A percentile compares a stretch with the other conserved stretches of the same genome.
phyloP scores from a whole-genome alignment of 2,329 filamentous ascomycete species.

The Fusarium tjaetaba region DNA sequence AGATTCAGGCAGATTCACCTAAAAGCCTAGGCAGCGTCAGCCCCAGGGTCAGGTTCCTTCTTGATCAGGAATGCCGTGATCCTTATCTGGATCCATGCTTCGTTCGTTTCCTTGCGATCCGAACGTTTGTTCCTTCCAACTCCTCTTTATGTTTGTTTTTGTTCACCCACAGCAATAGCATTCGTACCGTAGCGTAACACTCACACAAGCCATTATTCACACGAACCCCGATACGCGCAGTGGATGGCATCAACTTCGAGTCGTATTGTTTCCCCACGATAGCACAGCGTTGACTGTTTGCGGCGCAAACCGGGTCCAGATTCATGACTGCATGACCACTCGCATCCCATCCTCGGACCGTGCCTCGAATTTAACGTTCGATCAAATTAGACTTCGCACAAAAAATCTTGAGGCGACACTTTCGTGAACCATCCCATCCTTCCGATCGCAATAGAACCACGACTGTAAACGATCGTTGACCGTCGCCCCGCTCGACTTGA shows the following conservation, averaged over 20 bases:
- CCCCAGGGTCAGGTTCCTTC: constrained; percentile 33
- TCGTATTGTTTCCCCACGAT: constrained; percentile 23
- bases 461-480: not conserved
- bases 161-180: not conserved
- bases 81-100: constrained; percentile 30
- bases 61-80: constrained; percentile 35
- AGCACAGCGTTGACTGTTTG: constrained; percentile 21
- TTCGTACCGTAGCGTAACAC: not conserved
- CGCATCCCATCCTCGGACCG: constrained; percentile 1
- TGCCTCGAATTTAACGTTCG: not conserved
- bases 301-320: constrained; percentile 36
- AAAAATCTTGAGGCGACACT: not conserved
- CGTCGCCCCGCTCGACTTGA: constrained; percentile 20
- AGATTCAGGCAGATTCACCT: constrained; percentile 27
- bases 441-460: not conserved
- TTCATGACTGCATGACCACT: constrained; percentile 17
- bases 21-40: constrained; percentile 34
- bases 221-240: constrained; percentile 1
- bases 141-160: constrained; percentile 1
- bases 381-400: not conserved
- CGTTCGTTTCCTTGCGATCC: constrained; percentile 27
- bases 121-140: constrained; percentile 16
- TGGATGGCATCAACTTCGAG: constrained; percentile 20
- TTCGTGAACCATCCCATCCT: not conserved
- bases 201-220: constrained; percentile 1